Conservation (phyloP, 2,329 filamentous ascomycete genomes). For the Sporothrix schenckii region DNA sequence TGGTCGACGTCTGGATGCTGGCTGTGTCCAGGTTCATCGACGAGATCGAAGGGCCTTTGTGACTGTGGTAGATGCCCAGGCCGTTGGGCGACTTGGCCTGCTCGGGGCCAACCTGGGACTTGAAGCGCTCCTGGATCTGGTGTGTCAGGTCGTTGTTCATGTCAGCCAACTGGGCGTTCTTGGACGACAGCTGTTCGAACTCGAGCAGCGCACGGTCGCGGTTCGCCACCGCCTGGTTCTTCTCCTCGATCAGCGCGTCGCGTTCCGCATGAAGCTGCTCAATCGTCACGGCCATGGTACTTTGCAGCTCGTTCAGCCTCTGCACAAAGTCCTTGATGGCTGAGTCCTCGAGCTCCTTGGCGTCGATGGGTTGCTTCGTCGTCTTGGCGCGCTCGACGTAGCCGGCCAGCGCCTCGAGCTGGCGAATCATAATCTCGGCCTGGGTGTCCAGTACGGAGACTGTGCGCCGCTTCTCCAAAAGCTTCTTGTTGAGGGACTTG, state of each 20-base stretch:
- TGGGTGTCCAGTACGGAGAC: constrained; percentile 93
- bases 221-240: constrained; percentile 76
- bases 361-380: constrained; percentile 75
- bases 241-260: constrained; percentile 82
- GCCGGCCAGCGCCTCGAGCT: constrained; percentile 85
- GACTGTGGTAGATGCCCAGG: constrained; percentile 59
- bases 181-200: constrained; percentile 90
- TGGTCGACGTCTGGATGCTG: constrained; percentile 59
- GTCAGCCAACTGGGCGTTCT: constrained; percentile 91
- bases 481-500: constrained; percentile 80
- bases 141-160: constrained; percentile 95
- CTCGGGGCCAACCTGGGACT: constrained; percentile 66
- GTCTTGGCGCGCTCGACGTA: constrained; percentile 87
- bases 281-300: constrained; percentile 59
- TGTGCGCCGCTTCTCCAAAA: constrained; percentile 91
- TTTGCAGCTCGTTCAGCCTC: constrained; percentile 65
- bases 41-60: constrained; percentile 55
- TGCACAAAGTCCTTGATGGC: constrained; percentile 91
- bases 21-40: constrained; percentile 56
- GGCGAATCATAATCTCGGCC: constrained; percentile 91
- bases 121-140: constrained; percentile 91
- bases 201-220: constrained; percentile 93
- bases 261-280: constrained; percentile 69
- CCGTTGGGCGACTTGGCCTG: constrained; percentile 51
- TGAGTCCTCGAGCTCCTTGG: constrained; percentile 80